These are phyloP conservation scores for Limonium bicolor DNA, from an alignment of 148 eudicot species.

Conservation along the genomic window DNA sequence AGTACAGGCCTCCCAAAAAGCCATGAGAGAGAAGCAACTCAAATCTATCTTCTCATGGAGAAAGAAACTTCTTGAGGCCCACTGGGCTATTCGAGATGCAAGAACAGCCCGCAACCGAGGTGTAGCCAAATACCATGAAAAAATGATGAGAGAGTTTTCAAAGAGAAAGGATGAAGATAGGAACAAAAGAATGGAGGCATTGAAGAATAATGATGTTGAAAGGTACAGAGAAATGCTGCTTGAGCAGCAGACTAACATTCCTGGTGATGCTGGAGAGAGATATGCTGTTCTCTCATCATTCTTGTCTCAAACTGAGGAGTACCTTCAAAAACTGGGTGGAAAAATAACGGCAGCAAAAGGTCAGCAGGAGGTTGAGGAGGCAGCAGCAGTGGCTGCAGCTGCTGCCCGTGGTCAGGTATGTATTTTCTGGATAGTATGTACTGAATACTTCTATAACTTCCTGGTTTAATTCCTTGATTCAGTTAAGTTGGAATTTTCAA, in stretches of 20 bases:
- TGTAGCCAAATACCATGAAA: slow-evolving; percentile 92
- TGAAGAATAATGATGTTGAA: slow-evolving; percentile 96
- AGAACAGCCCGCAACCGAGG: slow-evolving; percentile 96
- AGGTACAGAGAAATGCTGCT: slow-evolving; percentile 93
- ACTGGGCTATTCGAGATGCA: slow-evolving; percentile 97
- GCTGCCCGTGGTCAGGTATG: slow-evolving; percentile 84
- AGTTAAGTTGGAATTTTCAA: too few relatives aligned
- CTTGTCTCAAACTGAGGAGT: slow-evolving; percentile 89
- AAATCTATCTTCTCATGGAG: slow-evolving; percentile 93
- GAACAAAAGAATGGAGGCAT: slow-evolving; percentile 89
- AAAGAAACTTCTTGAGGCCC: slow-evolving; percentile 92
- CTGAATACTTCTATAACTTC: too few relatives aligned
- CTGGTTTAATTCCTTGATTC: too few relatives aligned
- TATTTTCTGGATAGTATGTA: too few relatives aligned
- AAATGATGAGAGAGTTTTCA: slow-evolving; percentile 91
- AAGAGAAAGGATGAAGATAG: slow-evolving; percentile 88
- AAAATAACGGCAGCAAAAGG: slow-evolving; percentile 90
- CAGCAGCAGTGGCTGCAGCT: slow-evolving; percentile 70
- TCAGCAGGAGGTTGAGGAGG: slow-evolving; percentile 99
- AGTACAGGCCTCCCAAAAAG: slow-evolving; percentile 81
- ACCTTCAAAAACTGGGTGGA: slow-evolving; percentile 88
- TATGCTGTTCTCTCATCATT: slow-evolving; percentile 87
- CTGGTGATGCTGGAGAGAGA: slow-evolving; percentile 97
- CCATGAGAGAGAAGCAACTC: slow-evolving; percentile 85
- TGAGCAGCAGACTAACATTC: slow-evolving; percentile 89